Conservation (phyloP, 495 filamentous ascomycete species). For the Annulohypoxylon nitens region DNA sequence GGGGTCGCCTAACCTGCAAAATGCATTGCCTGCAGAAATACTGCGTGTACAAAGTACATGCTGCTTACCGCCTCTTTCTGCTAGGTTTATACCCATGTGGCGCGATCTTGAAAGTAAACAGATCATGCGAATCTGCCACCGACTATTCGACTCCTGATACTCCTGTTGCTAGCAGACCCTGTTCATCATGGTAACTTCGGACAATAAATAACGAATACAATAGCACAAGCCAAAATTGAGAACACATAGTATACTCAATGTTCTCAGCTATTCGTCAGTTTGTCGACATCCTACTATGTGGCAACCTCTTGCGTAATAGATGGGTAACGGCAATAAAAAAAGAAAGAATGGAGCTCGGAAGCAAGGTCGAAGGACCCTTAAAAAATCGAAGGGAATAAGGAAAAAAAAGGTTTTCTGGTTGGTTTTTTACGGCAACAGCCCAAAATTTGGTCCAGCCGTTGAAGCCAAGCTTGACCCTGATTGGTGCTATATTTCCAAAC, state of each 20-base stretch:
- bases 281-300: constrained; percentile 6
- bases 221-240: neutral
- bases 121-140: constrained; percentile 40
- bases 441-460: constrained; percentile 39
- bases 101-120: constrained; percentile 45
- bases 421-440: constrained; percentile 28
- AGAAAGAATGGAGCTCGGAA: constrained; percentile 21
- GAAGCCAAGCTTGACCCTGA: constrained; percentile 18
- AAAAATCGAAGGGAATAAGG: constrained; percentile 24
- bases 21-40: constrained; percentile 46
- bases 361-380: constrained; percentile 38
- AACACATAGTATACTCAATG: neutral
- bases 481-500: constrained; percentile 40
- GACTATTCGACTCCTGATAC: constrained; percentile 10
- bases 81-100: constrained; percentile 29
- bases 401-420: constrained; percentile 31
- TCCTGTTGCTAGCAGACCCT: neutral
- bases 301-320: constrained; percentile 44
- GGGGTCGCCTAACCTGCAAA: constrained; percentile 46
- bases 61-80: constrained; percentile 52
- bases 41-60: constrained; percentile 26
- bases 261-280: constrained; percentile 15
- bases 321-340: constrained; percentile 27
- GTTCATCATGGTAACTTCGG: constrained; percentile 18
- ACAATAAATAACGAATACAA: constrained; percentile 25